Evolutionary conservation across 2,329 filamentous ascomycete genomes (phyloP), one percentile per base, ranked within the genome.

Genomic region (Curvularia sp.): DNA sequence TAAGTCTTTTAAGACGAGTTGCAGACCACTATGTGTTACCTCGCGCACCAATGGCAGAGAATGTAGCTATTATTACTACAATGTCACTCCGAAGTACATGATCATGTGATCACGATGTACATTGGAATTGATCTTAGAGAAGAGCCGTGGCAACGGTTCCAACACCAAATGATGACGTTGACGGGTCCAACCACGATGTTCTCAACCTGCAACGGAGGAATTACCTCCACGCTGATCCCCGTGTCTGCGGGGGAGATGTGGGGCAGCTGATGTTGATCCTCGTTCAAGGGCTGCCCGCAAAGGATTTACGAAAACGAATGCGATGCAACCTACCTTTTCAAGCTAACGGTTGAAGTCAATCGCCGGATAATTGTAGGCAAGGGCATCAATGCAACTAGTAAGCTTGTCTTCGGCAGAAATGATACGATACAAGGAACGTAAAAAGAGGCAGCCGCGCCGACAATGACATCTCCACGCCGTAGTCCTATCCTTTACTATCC

Each of bases 181-280:
- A 18, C 9, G 22, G 30, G 18, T 6, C 47, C 35, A 24, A n/a
- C 4, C 5, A 35, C 20, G 46, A 30, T 48, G 18, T 49, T 26
- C 28, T 30, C 41, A 33, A 13, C 22, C 22, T 44, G 24, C 13
- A 12, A 56, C 53, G 53, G 53, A 56, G 39, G 20, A 56, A 56
- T 20, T 56, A 8, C 46, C 4, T 51, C 53, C 53, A 50, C 30
- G 53, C 22, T 33, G 46, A 46, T 56, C 48, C 24, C 9, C 31
- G 20, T 31, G 41, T 35, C 35, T 44, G 54, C 48, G 48, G 54
- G 39, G 48, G 52, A 48, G 48, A 41, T 46, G 48, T 10, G 53
- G 53, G 53, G 47, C 39, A 10, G 12, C 15, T 55, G 9, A 43
- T 30, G 10, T 35, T 3, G 44, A 44, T 10, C 28, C 28, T 44